These are phyloP conservation scores for Pseudocercospora cruenta DNA, from an alignment of 2,329 filamentous ascomycete genomes.

Conservation along the genomic window DNA sequence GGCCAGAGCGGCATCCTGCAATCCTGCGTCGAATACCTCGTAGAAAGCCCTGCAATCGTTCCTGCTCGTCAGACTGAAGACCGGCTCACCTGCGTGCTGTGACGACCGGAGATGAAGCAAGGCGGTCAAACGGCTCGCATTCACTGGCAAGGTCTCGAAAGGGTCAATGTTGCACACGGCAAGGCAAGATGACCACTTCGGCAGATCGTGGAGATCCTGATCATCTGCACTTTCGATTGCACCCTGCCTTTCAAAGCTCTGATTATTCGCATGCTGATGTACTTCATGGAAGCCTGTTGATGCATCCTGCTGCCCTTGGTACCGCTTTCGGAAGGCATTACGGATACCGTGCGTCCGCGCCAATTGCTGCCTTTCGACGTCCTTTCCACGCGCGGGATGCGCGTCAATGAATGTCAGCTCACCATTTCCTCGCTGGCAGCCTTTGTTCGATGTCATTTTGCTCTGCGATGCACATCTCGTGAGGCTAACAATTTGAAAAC, in stretches of 20 bases:
- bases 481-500: neutral
- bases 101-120: neutral
- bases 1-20: constrained; percentile 1
- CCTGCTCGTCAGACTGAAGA: neutral
- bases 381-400: neutral
- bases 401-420: constrained; percentile 1
- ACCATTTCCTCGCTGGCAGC: neutral
- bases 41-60: neutral
- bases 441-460: neutral
- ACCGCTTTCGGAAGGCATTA: neutral
- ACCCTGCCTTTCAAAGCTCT: neutral
- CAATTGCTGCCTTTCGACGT: neutral
- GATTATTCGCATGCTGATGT: neutral
- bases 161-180: neutral
- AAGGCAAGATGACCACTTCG: neutral
- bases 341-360: neutral
- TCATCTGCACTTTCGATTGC: neutral
- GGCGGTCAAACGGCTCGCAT: neutral
- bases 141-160: neutral
- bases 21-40: neutral
- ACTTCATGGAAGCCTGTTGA: neutral
- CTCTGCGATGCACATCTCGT: neutral
- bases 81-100: neutral
- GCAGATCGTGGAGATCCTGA: neutral
- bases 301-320: neutral